phyloP scores from a whole-genome alignment of 148 eudicot genomes.

The Arctostaphylos glauca region DNA sequence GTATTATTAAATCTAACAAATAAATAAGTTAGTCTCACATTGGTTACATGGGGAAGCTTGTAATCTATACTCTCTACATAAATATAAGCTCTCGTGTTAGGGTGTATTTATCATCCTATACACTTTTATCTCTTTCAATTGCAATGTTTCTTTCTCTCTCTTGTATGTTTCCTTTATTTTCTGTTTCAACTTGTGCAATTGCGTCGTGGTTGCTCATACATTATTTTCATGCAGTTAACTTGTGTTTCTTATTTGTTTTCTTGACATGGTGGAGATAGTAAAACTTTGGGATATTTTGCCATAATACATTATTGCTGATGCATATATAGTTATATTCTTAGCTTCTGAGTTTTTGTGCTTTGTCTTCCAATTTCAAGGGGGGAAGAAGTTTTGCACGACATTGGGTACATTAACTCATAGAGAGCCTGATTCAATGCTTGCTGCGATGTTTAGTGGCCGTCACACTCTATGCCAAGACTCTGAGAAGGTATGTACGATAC shows the following conservation, averaged over 20 bases:
- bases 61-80: no score
- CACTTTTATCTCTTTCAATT: no score
- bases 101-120: no score
- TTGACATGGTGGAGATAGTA: not conserved
- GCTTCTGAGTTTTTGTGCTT: not conserved
- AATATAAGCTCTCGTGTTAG: no score
- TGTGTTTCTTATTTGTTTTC: not conserved
- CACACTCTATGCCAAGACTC: conserved; percentile 68
- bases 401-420: conserved; percentile 79
- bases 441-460: conserved; percentile 98
- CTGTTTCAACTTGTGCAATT: not conserved
- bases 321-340: not conserved
- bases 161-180: not conserved
- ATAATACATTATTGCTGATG: not conserved
- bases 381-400: conserved; percentile 84
- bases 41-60: no score
- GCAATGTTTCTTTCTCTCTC: no score
- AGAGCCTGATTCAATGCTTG: conserved; percentile 96
- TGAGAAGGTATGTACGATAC: conserved; percentile 48
- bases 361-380: conserved; percentile 47
- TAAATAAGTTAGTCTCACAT: no score
- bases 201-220: not conserved
- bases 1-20: no score
- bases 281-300: not conserved
- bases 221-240: not conserved